Evolutionary conservation across 2,329 filamentous ascomycete species (phyloP), one percentile per base, ranked within the genome.

Genomic region (Pseudogymnoascus sp.): DNA sequence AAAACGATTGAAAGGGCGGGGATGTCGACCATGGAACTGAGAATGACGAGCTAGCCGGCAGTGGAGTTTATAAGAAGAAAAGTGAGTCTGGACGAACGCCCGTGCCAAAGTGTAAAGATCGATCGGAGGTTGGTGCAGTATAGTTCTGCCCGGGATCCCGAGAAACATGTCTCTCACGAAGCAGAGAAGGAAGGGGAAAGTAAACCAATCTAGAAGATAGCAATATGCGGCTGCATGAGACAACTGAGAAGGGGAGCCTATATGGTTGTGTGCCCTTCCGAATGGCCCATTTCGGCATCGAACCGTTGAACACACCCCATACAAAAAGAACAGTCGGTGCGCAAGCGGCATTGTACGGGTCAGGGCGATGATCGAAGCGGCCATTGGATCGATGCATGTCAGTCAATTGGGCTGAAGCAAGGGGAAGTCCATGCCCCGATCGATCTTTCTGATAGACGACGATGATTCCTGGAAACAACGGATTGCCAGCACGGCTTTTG

Each of bases 111-210:
- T 14, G 2, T 21, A 56, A 26, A 19, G 50, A 56, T 33, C 50
- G 50, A 56, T 56, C 50, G 50, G 16, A 14, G 33, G 26, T 6
- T 56, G n/a, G 2, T 56, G 50, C 26, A 16, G 29, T 56, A 56
- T 56, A 33, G 29, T 8, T 33, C 50, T 56, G 29, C n/a, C 50
- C 50, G 50, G 33, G 16, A 21, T 56, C 50, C 50, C 50, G 50
- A 31, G 50, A 56, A 56, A 56, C 50, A 56, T 56, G 50, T 56
- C 50, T 56, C 50, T 56, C 50, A 14, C n/a, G 26, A 56, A 56
- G 50, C 29, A 56, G 29, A 56, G 50, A 33, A 33, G 29, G 50
- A 56, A 33, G 29, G 50, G 16, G 44, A 29, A 56, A 56, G 29
- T 33, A 33, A 21, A 56, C 29, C 10, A 19, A 56, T 16, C 33